Evolutionary conservation across 306 rosid genomes (phyloP), one percentile per base, ranked within the genome.

Genomic region (Dalbergia cochinchinensis): DNA sequence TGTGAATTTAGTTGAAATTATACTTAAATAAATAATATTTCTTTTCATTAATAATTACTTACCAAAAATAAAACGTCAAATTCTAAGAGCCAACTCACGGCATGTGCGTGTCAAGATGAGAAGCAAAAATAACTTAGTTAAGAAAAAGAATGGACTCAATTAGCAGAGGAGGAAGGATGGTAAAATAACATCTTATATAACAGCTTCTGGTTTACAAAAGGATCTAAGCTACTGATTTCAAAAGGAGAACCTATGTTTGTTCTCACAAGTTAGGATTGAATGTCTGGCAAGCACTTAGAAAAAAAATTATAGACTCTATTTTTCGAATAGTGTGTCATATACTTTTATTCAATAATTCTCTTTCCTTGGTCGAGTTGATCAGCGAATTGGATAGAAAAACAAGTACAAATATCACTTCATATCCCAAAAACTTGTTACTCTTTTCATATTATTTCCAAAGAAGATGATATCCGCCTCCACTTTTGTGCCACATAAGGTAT

Each of bases 401-500:
- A 26, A 26, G 2, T 26, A 26, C 31, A 26, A 26, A 26, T 3
- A 26, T 26, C 1, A 26, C 2, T 26, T 26, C 31, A 1, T 26
- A 26, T 26, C 2, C 31, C 31, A 26, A 26, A 78, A 74, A 41
- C 20, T 14, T 26, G 31, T 26, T 26, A 26, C 14, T 48, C 1
- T 33, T 33, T 54, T 78, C 54, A 86, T 48, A 61, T 78, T 50
- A 18, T 82, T 78, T 78, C 69, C 79, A 76, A 74, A 67, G 82
- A 55, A 41, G 75, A 18, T 71, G 86, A 62, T 18, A 58, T 16
- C 79, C 50, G n/a, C 76, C 72, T 76, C 58, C 69, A 61, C 22
- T 78, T 78, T 22, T 82, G 42, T 45, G 73, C 42, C 18, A 78
- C 54, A 78, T 6, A 69, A 77, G 73, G 69, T 80, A 48, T 39